A percentile compares a stretch with the other conserved stretches of the same genome.
These are phyloP conservation scores for Thyridium curvatum DNA, from an alignment of 2,329 filamentous ascomycete species.

Conservation along the genomic window DNA sequence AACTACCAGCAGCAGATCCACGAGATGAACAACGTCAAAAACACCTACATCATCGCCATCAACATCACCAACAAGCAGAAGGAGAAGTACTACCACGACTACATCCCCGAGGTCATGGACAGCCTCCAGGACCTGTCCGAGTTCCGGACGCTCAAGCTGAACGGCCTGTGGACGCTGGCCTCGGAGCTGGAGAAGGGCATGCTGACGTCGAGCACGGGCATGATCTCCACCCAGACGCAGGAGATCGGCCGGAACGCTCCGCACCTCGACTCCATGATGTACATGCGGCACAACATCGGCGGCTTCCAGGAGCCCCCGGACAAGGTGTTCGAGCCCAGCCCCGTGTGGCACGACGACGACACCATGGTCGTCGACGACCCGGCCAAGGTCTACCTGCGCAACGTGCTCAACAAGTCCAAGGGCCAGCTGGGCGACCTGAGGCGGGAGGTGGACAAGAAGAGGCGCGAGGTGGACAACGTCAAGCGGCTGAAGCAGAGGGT, in stretches of 20 bases:
- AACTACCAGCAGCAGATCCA: conserved; percentile 86
- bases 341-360: conserved; percentile 94
- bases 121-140: conserved; percentile 91
- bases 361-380: conserved; percentile 79
- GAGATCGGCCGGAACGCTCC: conserved; percentile 88
- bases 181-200: conserved; percentile 75
- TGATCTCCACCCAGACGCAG: conserved; percentile 64
- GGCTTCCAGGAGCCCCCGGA: conserved; percentile 79
- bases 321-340: conserved; percentile 86
- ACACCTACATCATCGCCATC: conserved; percentile 93
- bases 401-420: conserved; percentile 88
- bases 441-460: conserved; percentile 78
- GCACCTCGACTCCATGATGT: conserved; percentile 94
- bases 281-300: conserved; percentile 83
- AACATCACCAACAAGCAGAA: conserved; percentile 98
- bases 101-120: conserved; percentile 88
- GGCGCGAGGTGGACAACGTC: conserved; percentile 73
- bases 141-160: conserved; percentile 77
- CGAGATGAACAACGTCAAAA: conserved; percentile 98
- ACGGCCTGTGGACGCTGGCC: conserved; percentile 77
- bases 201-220: conserved; percentile 64
- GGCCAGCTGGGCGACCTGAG: conserved; percentile 72
- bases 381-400: conserved; percentile 85
- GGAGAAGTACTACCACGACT: conserved; percentile 95
- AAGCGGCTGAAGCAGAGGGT: conserved; percentile 70